These are phyloP conservation scores for Tilletia caries DNA, from an alignment of 1,284 basidiomycete genomes.

Conservation along the genomic window DNA sequence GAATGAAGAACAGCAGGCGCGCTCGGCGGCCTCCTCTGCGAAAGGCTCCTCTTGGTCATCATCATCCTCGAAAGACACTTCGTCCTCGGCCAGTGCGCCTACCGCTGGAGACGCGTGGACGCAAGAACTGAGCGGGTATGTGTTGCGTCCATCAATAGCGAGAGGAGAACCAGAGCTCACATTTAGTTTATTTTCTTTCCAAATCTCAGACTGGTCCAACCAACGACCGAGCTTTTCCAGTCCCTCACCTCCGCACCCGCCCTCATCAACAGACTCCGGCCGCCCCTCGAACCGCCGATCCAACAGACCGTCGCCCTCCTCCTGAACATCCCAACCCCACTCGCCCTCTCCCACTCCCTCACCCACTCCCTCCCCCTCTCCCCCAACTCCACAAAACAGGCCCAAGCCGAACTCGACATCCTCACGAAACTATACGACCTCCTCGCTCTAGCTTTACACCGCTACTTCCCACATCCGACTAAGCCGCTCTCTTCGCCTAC, in stretches of 20 bases:
- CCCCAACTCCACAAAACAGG: background rate
- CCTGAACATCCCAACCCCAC: conserved; percentile 36
- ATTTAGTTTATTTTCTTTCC: too few species aligned
- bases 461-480: conserved; percentile 6
- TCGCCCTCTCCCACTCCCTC: conserved; percentile 1
- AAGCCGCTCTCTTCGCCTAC: too few species aligned
- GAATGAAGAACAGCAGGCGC: conserved; percentile 13
- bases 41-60: too few species aligned
- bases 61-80: background rate
- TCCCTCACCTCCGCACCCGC: conserved; percentile 16
- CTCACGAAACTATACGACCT: background rate
- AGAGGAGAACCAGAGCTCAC: too few species aligned
- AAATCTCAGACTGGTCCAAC: conserved; percentile 13
- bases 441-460: background rate
- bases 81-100: background rate
- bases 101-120: conserved; percentile 6
- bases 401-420: background rate
- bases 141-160: too few species aligned
- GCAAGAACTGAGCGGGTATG: conserved; percentile 2
- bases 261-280: conserved; percentile 6
- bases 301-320: conserved; percentile 43
- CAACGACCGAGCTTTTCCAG: conserved; percentile 30
- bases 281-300: conserved; percentile 33
- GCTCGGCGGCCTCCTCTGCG: too few species aligned
- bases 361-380: background rate